Conservation (phyloP, 2,329 filamentous ascomycete species). For the Tolypocladium ovalisporum region DNA sequence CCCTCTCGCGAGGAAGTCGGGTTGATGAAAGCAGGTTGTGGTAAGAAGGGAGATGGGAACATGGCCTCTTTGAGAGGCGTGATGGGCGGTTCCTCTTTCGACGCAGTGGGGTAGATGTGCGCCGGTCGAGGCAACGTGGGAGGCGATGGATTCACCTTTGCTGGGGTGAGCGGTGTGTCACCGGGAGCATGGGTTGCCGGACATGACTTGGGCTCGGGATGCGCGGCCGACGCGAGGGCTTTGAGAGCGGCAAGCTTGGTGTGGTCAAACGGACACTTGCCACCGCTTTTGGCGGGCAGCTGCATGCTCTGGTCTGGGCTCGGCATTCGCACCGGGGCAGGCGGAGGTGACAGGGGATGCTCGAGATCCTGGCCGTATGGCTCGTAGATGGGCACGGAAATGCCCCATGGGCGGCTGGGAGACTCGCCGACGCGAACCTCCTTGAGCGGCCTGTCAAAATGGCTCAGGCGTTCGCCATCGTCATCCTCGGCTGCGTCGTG, state of each 20-base stretch:
- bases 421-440: constrained; percentile 91
- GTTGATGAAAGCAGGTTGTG: constrained; percentile 43
- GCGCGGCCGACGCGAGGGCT: constrained; percentile 8
- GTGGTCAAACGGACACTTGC: constrained; percentile 51
- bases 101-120: constrained; percentile 36
- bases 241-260: constrained; percentile 29
- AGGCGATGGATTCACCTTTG: constrained; percentile 5
- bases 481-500: constrained; percentile 26
- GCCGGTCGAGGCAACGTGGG: constrained; percentile 28
- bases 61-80: constrained; percentile 11
- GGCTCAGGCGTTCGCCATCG: constrained; percentile 52
- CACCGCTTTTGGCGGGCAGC: constrained; percentile 16
- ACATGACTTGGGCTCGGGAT: constrained; percentile 5
- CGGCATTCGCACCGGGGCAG: constrained; percentile 44
- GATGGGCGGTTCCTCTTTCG: constrained; percentile 15
- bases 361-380: constrained; percentile 21
- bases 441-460: constrained; percentile 76
- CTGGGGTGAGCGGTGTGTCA: constrained; percentile 11
- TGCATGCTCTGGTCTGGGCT: constrained; percentile 18
- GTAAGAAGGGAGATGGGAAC: constrained; percentile 8
- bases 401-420: constrained; percentile 87
- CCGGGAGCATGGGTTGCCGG: constrained; percentile 2
- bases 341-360: constrained; percentile 43
- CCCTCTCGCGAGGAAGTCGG: constrained; percentile 22
- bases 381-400: constrained; percentile 59